A percentile compares a stretch with the other conserved stretches of the same genome.
phyloP scores from a whole-genome alignment of 73 alveolate species.

The Diophrys sp. region DNA sequence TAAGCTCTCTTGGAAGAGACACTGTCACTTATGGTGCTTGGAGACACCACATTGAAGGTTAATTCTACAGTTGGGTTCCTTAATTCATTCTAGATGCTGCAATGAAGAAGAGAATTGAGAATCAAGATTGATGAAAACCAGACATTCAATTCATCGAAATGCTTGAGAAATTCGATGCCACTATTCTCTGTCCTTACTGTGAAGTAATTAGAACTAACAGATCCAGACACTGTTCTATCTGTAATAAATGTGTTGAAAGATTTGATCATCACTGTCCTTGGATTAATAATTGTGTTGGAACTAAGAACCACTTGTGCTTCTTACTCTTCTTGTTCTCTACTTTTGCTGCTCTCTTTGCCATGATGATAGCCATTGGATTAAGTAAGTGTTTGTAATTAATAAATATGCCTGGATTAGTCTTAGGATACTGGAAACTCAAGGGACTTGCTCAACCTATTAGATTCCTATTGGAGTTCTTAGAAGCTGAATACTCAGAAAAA shows the following conservation, averaged over 20 bases:
- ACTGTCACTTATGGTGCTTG: too few species aligned
- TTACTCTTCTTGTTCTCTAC: neutral
- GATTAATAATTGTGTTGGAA: slow-evolving; percentile 63
- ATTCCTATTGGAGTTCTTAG: neutral
- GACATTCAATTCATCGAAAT: slow-evolving; percentile 34
- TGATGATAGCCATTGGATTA: too few species aligned
- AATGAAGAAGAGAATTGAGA: too few species aligned
- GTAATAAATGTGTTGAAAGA: slow-evolving; percentile 74
- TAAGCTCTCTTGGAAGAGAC: too few species aligned
- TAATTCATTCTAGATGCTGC: too few species aligned
- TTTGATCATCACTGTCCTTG: slow-evolving; percentile 65
- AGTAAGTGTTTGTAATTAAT: too few species aligned
- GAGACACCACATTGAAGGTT: too few species aligned
- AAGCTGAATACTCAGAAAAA: neutral
- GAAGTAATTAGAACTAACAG: slow-evolving; percentile 62
- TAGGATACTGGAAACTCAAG: neutral
- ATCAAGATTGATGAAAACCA: too few species aligned
- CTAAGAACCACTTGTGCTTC: neutral
- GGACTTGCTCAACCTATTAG: neutral
- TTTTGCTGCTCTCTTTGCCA: too few species aligned
- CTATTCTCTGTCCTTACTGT: slow-evolving; percentile 66
- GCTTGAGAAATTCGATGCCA: slow-evolving; percentile 38
- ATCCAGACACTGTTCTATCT: slow-evolving; percentile 72
- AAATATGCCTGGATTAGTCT: neutral
- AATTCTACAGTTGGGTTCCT: too few species aligned